Evolutionary conservation across 106 monocot species (phyloP), one percentile per base, ranked within the genome.

Genomic region (Platanthera zijinensis): DNA sequence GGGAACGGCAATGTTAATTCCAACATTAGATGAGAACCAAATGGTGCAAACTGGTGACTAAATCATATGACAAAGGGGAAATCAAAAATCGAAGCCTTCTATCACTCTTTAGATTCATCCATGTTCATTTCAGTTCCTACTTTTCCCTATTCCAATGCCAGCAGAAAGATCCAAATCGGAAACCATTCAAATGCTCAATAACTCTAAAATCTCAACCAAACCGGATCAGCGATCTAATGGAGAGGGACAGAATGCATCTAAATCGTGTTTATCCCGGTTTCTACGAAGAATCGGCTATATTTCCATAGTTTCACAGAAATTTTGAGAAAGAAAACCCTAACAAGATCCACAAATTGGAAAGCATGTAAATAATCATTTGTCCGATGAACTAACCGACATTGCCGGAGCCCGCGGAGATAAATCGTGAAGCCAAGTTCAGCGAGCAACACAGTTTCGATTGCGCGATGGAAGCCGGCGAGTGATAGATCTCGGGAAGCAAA

Each of bases 371-470:
- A 48, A 70, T 17, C 39, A 18, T 7, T 6, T 2, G n/a, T 2
- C 48, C 70, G 19, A 32, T 48, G 48, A 70, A 70, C 70, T 70
- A 45, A 70, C 70, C 70, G 70, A 70, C 70, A 70, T 70, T 70
- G 48, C 70, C 70, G 17, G 48, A 48, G 48, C 48, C 48, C 15
- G 47, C 5, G 47, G 48, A 48, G 70, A n/a, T 32, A 30, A 66
- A 66, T 64, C 12, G 32, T 25, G 32, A 66, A 32, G 11, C 9
- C 17, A 32, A 66, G 10, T 32, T 66, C 66, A 32, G 12, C 10
- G 18, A 66, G 66, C 12, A 66, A 66, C 30, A 66, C 12, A 32
- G 11, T 66, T 10, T 13, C 25, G 11, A 66, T 66, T 19, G 66
- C 10, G 66, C 32, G 7, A 25, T 30, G 66, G 30, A 61, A 21